Percentiles rank a stretch among this genome's conserved stretches.
phyloP scores from a whole-genome alignment of 2,329 filamentous ascomycete genomes.

The Aspergillus eucalypticola region DNA sequence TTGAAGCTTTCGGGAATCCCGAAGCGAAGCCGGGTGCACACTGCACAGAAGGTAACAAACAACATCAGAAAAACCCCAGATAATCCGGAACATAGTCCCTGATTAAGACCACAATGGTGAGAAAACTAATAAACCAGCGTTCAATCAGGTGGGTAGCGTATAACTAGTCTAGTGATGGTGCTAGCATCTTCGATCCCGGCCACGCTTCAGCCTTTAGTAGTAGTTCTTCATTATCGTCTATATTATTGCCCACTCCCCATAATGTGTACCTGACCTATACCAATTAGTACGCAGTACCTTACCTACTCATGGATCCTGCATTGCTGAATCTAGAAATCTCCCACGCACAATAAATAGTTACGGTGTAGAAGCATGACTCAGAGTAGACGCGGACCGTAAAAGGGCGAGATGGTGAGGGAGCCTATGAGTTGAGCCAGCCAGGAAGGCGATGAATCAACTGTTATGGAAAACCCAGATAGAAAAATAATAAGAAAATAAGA shows the following conservation, averaged over 20 bases:
- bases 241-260: neutral
- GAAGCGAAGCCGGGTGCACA: neutral
- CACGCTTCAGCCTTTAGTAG: neutral
- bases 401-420: no score
- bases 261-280: neutral
- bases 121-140: slow-evolving; percentile 4
- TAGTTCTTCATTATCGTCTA: neutral
- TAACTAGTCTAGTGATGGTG: slow-evolving; percentile 4
- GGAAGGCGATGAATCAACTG: no score
- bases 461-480: no score
- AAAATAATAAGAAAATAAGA: neutral
- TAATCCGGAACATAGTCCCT: slow-evolving; percentile 18
- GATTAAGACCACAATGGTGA: slow-evolving; percentile 8
- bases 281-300: neutral
- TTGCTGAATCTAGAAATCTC: neutral
- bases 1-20: neutral
- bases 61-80: neutral
- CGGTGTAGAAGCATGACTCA: neutral
- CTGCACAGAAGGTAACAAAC: no score
- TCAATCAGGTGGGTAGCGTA: neutral
- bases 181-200: neutral
- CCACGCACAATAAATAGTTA: neutral
- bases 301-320: neutral
- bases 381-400: no score
- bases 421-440: no score